A percentile compares a stretch with the other conserved stretches of the same genome.
phyloP scores from a whole-genome alignment of 345 rosid genomes.

The Lenwebbia sp. region DNA sequence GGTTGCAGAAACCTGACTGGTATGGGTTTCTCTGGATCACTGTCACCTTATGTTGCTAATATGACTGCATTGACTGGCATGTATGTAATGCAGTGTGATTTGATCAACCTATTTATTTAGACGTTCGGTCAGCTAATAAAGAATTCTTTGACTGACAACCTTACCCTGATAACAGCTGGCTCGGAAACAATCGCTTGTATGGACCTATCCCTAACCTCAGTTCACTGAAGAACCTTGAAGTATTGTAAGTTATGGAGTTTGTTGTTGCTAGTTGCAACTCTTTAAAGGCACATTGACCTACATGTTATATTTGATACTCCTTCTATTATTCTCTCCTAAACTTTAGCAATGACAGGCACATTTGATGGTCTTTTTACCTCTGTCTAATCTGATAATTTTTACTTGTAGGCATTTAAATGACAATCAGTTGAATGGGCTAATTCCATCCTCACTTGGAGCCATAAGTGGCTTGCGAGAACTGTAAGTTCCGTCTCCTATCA shows the following conservation, averaged over 20 bases:
- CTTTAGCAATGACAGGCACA: neutral
- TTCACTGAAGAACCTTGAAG: conserved; percentile 40
- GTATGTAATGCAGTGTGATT: conserved; percentile 28
- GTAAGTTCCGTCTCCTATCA: conserved; percentile 33
- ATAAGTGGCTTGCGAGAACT: conserved; percentile 45
- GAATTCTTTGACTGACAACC: conserved; percentile 6
- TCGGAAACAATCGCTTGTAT: conserved; percentile 59
- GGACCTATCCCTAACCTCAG: conserved; percentile 71
- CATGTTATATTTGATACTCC: neutral
- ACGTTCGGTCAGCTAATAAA: neutral
- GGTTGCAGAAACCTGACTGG: conserved; percentile 57
- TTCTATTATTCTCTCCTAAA: neutral
- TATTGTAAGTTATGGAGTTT: conserved; percentile 33
- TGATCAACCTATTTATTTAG: neutral
- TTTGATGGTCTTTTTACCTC: neutral
- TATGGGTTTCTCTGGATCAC: conserved; percentile 60
- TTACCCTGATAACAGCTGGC: conserved; percentile 39
- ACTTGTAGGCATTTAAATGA: conserved; percentile 66
- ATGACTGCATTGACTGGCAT: conserved; percentile 70
- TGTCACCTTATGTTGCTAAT: conserved; percentile 43
- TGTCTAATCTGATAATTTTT: neutral
- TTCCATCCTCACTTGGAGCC: conserved; percentile 53
- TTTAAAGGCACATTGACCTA: neutral
- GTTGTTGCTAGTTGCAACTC: neutral
- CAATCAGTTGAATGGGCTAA: conserved; percentile 51